phyloP scores from a whole-genome alignment of 495 filamentous ascomycete genomes.

The Penicillium paxilli region DNA sequence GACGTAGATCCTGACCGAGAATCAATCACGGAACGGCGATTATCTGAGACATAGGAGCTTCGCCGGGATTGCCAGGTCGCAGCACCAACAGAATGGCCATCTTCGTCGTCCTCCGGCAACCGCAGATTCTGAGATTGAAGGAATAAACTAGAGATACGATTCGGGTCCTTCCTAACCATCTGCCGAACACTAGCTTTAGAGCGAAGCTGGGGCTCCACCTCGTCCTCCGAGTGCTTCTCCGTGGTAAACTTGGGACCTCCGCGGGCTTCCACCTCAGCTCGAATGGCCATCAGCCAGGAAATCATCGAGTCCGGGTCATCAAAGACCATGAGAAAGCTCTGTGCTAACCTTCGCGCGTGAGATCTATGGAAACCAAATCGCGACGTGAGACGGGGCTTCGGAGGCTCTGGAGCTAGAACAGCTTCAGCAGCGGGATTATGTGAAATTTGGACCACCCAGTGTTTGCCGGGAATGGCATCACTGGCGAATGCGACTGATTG shows the following conservation, averaged over 20 bases:
- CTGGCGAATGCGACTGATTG: slow-evolving; percentile 91
- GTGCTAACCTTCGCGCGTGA: slow-evolving; percentile 60
- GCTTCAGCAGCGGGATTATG: slow-evolving; percentile 64
- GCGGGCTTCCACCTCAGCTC: slow-evolving; percentile 66
- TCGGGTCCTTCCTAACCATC: slow-evolving; percentile 50
- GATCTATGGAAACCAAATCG: slow-evolving; percentile 66
- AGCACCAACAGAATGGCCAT: slow-evolving; percentile 23
- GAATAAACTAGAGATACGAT: slow-evolving; percentile 62
- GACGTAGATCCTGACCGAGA: slow-evolving; percentile 35
- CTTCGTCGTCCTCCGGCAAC: slow-evolving; percentile 27
- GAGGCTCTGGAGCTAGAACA: slow-evolving; percentile 48
- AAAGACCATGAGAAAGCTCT: slow-evolving; percentile 77
- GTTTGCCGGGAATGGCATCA: slow-evolving; percentile 87
- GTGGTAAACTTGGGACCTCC: slow-evolving; percentile 67
- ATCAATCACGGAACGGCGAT: slow-evolving; percentile 31
- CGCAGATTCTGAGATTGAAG: slow-evolving; percentile 50
- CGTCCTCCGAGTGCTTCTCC: slow-evolving; percentile 44
- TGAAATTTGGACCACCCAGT: slow-evolving; percentile 91
- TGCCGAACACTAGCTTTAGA: slow-evolving; percentile 34
- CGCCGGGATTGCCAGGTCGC: slow-evolving; percentile 27
- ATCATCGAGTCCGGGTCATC: slow-evolving; percentile 84
- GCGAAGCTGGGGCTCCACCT: slow-evolving; percentile 42
- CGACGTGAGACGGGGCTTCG: slow-evolving; percentile 62
- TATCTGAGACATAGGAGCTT: slow-evolving; percentile 32
- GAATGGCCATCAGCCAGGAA: slow-evolving; percentile 65